Conservation (phyloP, 768 basidiomycete species). For the Tricholoma sp. region DNA sequence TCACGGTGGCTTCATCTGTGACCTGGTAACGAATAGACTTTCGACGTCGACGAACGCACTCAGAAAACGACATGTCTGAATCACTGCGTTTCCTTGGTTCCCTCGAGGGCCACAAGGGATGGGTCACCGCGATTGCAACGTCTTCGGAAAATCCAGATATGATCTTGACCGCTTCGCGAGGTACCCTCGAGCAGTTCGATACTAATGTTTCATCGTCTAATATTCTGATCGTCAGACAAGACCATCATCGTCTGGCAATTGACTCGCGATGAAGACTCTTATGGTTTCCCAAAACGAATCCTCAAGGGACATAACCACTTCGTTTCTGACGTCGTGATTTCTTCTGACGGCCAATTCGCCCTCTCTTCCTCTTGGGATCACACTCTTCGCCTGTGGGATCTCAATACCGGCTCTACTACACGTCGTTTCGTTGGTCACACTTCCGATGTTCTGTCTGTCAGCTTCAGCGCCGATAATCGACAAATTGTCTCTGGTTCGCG, state of each 20-base stretch:
- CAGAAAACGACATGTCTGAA: conserved; percentile 61
- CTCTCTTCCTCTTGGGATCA: conserved; percentile 99
- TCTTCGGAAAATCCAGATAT: conserved; percentile 98
- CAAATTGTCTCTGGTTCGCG: conserved; percentile 99
- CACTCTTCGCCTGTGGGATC: conserved; percentile 98
- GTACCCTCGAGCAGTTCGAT: conserved; percentile 38
- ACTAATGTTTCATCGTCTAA: conserved; percentile 9
- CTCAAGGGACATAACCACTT: conserved; percentile 99
- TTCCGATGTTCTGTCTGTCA: conserved; percentile 96
- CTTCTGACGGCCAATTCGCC: conserved; percentile 98
- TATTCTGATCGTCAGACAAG: conserved; percentile 68
- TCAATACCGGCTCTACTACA: conserved; percentile 95
- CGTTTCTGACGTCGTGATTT: conserved; percentile 97
- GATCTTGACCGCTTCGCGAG: conserved; percentile 97
- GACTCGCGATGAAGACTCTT: conserved; percentile 85
- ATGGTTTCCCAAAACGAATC: conserved; percentile 96
- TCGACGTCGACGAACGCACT: conserved; percentile 23
- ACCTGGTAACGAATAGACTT: conserved; percentile 31
- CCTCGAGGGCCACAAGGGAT: conserved; percentile 90
- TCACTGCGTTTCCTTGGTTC: conserved; percentile 89
- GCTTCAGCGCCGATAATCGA: conserved; percentile 99
- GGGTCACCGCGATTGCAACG: conserved; percentile 98
- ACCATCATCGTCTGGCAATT: conserved; percentile 99
- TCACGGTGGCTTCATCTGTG: conserved; percentile 61
- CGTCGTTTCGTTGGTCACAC: conserved; percentile 98